These are phyloP conservation scores for Scopulariopsis brevicaulis DNA, from an alignment of 2,329 filamentous ascomycete species.

Conservation along the genomic window DNA sequence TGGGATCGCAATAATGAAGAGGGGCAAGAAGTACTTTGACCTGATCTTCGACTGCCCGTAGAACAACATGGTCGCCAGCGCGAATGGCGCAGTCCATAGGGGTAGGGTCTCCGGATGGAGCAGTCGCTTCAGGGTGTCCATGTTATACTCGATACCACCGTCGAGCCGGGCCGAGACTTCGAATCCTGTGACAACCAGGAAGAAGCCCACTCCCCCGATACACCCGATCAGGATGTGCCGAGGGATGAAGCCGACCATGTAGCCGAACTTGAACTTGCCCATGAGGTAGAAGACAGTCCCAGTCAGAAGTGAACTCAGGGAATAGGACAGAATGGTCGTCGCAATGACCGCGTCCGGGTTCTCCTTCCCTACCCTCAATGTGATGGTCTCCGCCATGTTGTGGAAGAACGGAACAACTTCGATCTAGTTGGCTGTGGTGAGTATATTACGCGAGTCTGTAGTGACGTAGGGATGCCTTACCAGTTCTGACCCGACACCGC, in stretches of 20 bases:
- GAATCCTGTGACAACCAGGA: constrained; percentile 80
- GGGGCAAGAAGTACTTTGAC: constrained; percentile 76
- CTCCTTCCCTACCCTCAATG: constrained; percentile 64
- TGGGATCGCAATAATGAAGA: constrained; percentile 74
- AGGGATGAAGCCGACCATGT: constrained; percentile 92
- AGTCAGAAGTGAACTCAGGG: constrained; percentile 81
- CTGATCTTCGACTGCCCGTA: constrained; percentile 64
- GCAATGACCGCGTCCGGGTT: constrained; percentile 80
- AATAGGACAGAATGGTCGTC: constrained; percentile 87
- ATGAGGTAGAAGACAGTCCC: constrained; percentile 87
- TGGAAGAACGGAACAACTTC: constrained; percentile 99
- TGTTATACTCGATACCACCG: constrained; percentile 72
- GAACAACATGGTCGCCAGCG: constrained; percentile 65
- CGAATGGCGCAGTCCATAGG: constrained; percentile 74
- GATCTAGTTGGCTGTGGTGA: constrained; percentile 39
- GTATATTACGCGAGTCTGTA: background rate
- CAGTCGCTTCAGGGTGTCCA: constrained; percentile 65
- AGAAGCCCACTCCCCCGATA: constrained; percentile 94
- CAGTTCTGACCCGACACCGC: constrained; percentile 90
- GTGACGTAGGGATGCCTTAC: constrained; percentile 25
- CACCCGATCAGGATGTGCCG: constrained; percentile 94
- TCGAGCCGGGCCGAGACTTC: constrained; percentile 87
- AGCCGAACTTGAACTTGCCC: constrained; percentile 77
- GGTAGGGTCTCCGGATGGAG: constrained; percentile 62
- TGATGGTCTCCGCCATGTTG: constrained; percentile 90